Percentiles rank a stretch among this genome's conserved stretches.
phyloP scores from a whole-genome alignment of 1,284 basidiomycete genomes.

The Lignosus rhinocerotis region DNA sequence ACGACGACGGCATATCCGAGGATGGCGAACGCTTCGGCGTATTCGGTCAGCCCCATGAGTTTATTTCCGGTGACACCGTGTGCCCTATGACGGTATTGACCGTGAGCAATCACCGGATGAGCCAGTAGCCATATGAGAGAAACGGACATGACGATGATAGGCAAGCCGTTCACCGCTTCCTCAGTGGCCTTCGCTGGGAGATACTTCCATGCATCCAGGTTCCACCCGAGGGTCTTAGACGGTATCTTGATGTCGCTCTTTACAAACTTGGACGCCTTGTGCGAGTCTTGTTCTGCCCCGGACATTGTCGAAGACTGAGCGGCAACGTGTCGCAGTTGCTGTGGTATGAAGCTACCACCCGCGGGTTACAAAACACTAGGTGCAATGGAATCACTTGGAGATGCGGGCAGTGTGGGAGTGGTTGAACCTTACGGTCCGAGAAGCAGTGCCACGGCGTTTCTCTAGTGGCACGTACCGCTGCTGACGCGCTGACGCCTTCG shows the following conservation, averaged over 20 bases:
- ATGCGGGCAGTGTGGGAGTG: too few species aligned
- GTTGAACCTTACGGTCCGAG: too few species aligned
- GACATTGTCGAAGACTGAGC: neutral
- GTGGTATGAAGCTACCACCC: too few species aligned
- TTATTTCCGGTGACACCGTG: conserved; percentile 39
- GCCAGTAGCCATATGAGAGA: neutral
- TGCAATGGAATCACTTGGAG: too few species aligned
- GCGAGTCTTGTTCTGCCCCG: neutral
- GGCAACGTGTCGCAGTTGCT: too few species aligned
- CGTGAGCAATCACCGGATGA: neutral
- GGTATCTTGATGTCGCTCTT: conserved; percentile 32
- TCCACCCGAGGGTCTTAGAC: conserved; percentile 36
- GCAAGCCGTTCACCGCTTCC: conserved; percentile 17
- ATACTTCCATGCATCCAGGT: conserved; percentile 39
- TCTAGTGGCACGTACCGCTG: too few species aligned
- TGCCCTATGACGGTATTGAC: conserved; percentile 30
- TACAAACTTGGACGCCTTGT: neutral
- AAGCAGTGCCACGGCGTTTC: too few species aligned
- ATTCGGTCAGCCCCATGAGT: conserved; percentile 33
- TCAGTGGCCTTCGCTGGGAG: conserved; percentile 19
- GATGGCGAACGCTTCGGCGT: conserved; percentile 38
- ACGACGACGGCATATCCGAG: conserved; percentile 38
- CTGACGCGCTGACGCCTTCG: too few species aligned
- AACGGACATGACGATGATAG: conserved; percentile 39
- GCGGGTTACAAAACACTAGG: too few species aligned